Percentiles rank a stretch among this genome's conserved stretches.
These are phyloP conservation scores for Cubamyces lactineus DNA, from an alignment of 768 basidiomycete species.

Conservation along the genomic window DNA sequence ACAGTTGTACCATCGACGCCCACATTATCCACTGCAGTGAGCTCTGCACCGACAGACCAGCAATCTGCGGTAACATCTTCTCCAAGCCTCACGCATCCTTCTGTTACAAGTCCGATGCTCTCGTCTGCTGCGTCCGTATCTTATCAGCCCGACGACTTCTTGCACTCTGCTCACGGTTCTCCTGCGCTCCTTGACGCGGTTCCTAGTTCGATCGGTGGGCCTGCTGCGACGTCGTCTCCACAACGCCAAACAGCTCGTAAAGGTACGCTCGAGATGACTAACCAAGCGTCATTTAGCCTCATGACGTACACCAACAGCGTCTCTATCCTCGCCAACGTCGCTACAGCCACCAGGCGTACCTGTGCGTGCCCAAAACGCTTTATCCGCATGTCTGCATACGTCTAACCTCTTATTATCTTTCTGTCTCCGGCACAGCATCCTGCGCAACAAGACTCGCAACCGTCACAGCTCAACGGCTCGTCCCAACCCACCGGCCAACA, in stretches of 20 bases:
- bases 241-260: conserved; percentile 50
- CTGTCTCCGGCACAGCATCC: conserved; percentile 36
- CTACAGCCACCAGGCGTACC: conserved; percentile 21
- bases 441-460: conserved; percentile 42
- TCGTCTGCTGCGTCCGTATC: conserved; percentile 68
- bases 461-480: conserved; percentile 40
- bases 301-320: conserved; percentile 47
- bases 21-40: conserved; percentile 38
- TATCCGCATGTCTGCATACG: conserved; percentile 20
- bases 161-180: conserved; percentile 73
- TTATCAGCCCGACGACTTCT: conserved; percentile 64
- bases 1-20: conserved; percentile 41
- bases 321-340: conserved; percentile 24
- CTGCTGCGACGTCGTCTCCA: conserved; percentile 64
- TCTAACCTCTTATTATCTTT: background rate
- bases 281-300: conserved; percentile 20
- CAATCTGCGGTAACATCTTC: conserved; percentile 55
- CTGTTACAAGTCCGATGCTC: conserved; percentile 79
- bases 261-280: conserved; percentile 48
- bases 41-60: conserved; percentile 41
- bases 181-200: conserved; percentile 74
- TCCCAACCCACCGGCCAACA: conserved; percentile 16
- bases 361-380: conserved; percentile 19
- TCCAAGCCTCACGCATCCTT: conserved; percentile 85
- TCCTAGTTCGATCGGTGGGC: conserved; percentile 41